These are phyloP conservation scores for Hypholoma fasciculare DNA, from an alignment of 768 basidiomycete genomes.

Conservation along the genomic window DNA sequence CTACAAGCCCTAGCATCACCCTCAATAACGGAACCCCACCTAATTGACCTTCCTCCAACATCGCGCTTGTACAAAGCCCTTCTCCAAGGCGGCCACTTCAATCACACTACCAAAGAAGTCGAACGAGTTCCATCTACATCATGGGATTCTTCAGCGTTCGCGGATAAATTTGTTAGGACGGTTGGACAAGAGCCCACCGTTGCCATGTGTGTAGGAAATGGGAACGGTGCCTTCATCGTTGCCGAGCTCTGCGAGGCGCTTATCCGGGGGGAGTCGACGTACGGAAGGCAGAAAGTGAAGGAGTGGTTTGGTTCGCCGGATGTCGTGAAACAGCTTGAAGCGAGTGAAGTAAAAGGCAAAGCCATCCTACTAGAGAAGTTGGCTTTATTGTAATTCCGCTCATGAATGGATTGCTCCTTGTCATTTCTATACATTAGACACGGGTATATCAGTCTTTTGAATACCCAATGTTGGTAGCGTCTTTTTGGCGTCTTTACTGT, in stretches of 20 bases:
- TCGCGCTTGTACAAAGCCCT: conserved; percentile 87
- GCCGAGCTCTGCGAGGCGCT: conserved; percentile 71
- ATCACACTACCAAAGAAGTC: conserved; percentile 56
- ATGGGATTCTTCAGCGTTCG: conserved; percentile 65
- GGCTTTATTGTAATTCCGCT: conserved; percentile 24
- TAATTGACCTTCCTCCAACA: conserved; percentile 80
- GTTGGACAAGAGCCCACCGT: conserved; percentile 54
- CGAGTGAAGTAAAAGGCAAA: conserved; percentile 66
- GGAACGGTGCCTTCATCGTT: conserved; percentile 74
- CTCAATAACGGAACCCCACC: conserved; percentile 64
- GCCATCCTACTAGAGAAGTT: conserved; percentile 66
- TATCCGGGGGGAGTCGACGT: conserved; percentile 31
- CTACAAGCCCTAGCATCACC: conserved; percentile 53
- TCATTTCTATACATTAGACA: too few relatives aligned
- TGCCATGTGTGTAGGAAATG: conserved; percentile 56
- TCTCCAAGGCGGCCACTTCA: conserved; percentile 89
- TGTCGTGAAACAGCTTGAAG: conserved; percentile 47
- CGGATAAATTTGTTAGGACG: conserved; percentile 50
- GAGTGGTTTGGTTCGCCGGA: conserved; percentile 54
- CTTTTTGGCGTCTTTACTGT: too few relatives aligned
- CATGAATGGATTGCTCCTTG: too few relatives aligned
- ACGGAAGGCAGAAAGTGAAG: conserved; percentile 46
- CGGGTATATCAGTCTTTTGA: too few relatives aligned
- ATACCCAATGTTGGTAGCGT: too few relatives aligned
- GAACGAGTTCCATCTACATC: conserved; percentile 37